Evolutionary conservation across 495 filamentous ascomycete genomes (phyloP), one percentile per base, ranked within the genome.

Genomic region (Friedmanniomyces endolithicus): DNA sequence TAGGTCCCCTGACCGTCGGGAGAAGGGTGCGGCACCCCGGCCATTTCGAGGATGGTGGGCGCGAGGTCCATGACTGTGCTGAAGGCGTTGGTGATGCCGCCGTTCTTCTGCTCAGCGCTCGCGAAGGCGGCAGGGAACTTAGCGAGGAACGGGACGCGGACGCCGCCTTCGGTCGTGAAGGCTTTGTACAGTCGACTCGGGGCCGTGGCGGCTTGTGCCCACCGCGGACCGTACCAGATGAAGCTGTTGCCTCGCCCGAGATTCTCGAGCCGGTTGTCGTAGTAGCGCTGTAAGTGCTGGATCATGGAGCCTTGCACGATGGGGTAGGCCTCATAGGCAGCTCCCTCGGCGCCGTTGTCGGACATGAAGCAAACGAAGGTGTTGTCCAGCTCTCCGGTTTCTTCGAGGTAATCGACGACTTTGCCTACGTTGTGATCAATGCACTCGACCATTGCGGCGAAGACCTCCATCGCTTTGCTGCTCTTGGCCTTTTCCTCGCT

Each of bases 311-410:
- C 59, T 33, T 64, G 63, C 12, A 67, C 63, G 58, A 73, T 74
- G 1, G 81, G 78, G 50, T 77, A 75, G 11, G 79, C 78, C 56
- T 83, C 79, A 53, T 81, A 76, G 35, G 76, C 71, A 24, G 76
- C 76, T 20, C 79, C 80, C 55, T 83, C 80, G 34, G 80, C 80
- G n/a, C 79, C 79, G 55, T 83, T 83, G 62, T 83, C 78, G 33
- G 74, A 77, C 74, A 83, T 77, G 69, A 82, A 82, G 62, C 77
- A 73, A 27, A 83, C 71, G 46, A 81, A 78, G 6, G 80, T 82
- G 62, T 83, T 82, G 61, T 83, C 78, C 1, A 80, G 69, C 61
- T 84, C 80, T 50, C 72, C 76, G 23, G 74, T 81, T 17, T 70
- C 64, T 34, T 75, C 67, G 9, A 82, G 68, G 57, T 80, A 78